phyloP scores from a whole-genome alignment of 495 filamentous ascomycete genomes.

The Xylaria grammica region DNA sequence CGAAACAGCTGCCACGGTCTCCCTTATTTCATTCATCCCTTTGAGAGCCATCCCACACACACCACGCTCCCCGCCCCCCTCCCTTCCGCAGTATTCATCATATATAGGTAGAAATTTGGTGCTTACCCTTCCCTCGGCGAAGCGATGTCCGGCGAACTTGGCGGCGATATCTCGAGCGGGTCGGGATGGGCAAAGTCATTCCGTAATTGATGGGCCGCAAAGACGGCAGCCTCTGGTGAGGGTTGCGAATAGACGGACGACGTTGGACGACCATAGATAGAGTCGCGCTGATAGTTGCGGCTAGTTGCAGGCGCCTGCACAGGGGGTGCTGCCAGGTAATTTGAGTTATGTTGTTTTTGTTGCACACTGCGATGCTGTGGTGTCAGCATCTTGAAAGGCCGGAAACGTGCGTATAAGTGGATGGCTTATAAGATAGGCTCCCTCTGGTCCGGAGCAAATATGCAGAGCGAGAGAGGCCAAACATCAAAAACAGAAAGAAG shows the following conservation, averaged over 20 bases:
- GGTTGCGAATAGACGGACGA: constrained; percentile 49
- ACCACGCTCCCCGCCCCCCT: not conserved
- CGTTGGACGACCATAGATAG: constrained; percentile 40
- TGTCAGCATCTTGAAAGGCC: constrained; percentile 32
- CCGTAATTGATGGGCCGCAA: constrained; percentile 36
- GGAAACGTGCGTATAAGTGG: constrained; percentile 9
- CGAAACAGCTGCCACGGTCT: not conserved
- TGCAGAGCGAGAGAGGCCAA: not conserved
- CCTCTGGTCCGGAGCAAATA: not conserved
- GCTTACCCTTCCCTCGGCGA: constrained; percentile 40
- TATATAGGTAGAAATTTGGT: constrained; percentile 18
- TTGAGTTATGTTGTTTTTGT: constrained; percentile 24
- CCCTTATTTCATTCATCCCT: not conserved
- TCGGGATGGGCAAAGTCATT: constrained; percentile 44
- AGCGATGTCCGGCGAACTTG: constrained; percentile 52
- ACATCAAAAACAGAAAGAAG: not conserved
- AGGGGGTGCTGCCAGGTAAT: constrained; percentile 30
- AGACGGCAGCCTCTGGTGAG: constrained; percentile 31
- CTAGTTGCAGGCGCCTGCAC: constrained; percentile 40
- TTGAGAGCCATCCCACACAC: too few relatives aligned
- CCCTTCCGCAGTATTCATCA: constrained; percentile 9
- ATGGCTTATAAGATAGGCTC: constrained; percentile 8
- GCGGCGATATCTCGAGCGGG: constrained; percentile 50
- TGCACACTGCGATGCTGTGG: constrained; percentile 27
- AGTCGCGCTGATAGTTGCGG: constrained; percentile 39